Evolutionary conservation across 805 yeast genomes (phyloP).

Genomic region (Monosporozyma aerobia): DNA sequence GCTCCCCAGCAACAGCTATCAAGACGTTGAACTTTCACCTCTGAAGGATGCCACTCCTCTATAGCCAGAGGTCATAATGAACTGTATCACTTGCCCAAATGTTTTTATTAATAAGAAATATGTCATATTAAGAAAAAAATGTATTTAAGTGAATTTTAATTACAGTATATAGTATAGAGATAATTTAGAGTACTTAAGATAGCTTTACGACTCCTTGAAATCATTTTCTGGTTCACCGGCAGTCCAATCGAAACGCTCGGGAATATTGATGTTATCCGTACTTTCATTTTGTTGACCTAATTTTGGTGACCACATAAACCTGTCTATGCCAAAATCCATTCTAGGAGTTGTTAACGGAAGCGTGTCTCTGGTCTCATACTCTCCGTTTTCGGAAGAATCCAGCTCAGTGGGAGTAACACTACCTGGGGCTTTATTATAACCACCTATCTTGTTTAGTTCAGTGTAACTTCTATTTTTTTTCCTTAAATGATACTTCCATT

Average conservation of each 20-base stretch:
- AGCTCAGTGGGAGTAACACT: background rate
- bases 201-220: background rate
- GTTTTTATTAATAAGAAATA: no score
- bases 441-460: background rate
- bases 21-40: no score
- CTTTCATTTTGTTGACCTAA: background rate
- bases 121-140: no score
- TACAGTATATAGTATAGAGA: background rate
- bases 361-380: background rate
- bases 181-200: background rate
- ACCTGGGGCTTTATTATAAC: background rate
- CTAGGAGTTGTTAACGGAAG: slow-evolving; percentile 14
- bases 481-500: slow-evolving; percentile 28
- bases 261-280: background rate
- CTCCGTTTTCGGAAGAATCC: background rate
- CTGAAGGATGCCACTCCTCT: no score
- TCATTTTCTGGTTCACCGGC: background rate
- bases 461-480: background rate
- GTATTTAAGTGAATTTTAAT: background rate
- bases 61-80: no score
- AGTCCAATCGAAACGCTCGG: background rate
- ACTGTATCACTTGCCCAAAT: no score
- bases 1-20: background rate
- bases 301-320: slow-evolving; percentile 26
- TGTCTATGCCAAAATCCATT: slow-evolving; percentile 21